Percentiles rank a stretch among this genome's conserved stretches.
Conservation (phyloP, 177 flowering plant species). For the Vitis hybrid region DNA sequence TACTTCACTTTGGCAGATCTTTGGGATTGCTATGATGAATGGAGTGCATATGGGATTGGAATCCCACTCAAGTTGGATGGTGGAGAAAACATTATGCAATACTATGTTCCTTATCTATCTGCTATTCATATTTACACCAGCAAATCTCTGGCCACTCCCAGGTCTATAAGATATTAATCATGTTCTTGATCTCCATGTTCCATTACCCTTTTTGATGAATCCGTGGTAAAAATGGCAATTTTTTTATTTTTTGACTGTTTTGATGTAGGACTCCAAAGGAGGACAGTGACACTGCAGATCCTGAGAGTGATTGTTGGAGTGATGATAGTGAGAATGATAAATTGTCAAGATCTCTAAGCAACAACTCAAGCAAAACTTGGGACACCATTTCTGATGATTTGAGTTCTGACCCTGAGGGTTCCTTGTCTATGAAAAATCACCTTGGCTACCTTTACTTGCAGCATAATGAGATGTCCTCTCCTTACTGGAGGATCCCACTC, state of each 20-base stretch:
- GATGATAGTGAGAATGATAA: slow-evolving; percentile 52
- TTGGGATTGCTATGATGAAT: slow-evolving; percentile 40
- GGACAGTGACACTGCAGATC: slow-evolving; percentile 18
- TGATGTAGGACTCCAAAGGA: slow-evolving; percentile 20
- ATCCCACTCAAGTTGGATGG: slow-evolving; percentile 17
- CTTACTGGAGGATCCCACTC: slow-evolving; percentile 49
- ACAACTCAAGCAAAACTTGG: slow-evolving; percentile 47
- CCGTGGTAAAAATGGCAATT: not conserved
- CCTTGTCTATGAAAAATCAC: slow-evolving; percentile 30
- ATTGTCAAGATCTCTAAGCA: slow-evolving; percentile 48
- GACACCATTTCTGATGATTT: slow-evolving; percentile 51
- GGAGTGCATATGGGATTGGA: slow-evolving; percentile 49
- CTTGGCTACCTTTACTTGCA: slow-evolving; percentile 51
- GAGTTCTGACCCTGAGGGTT: slow-evolving; percentile 32
- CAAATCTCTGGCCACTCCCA: slow-evolving; percentile 17
- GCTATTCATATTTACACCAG: slow-evolving; percentile 43
- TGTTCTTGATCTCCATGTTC: not conserved
- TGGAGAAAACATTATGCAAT: slow-evolving; percentile 31
- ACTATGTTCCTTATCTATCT: slow-evolving; percentile 49
- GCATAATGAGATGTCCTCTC: slow-evolving; percentile 45
- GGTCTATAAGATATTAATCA: slow-evolving; percentile 14
- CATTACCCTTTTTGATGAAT: not conserved
- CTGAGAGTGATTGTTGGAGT: slow-evolving; percentile 45
- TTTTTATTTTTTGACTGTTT: not conserved
- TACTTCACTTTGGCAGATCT: slow-evolving; percentile 40